A percentile compares a stretch with the other conserved stretches of the same genome.
Evolutionary conservation across 441 rosid genomes (phyloP).

Genomic region (Mallotus japonicus): DNA sequence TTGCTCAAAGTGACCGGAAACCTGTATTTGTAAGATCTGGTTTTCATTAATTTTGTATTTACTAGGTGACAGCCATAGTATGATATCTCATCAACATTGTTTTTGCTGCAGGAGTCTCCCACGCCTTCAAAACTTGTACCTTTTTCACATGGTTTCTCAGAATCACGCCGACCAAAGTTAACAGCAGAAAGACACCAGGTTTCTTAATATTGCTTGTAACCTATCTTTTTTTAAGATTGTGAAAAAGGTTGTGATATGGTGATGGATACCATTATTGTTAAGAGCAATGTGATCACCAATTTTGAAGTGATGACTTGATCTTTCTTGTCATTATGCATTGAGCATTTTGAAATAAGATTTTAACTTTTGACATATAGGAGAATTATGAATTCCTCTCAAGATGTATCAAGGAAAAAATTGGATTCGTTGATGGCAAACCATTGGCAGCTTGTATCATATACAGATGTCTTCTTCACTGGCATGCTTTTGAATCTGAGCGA

Average conservation of each 20-base stretch:
- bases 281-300: background rate
- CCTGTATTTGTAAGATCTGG: conserved; percentile 62
- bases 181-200: conserved; percentile 90
- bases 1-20: conserved; percentile 56
- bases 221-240: conserved; percentile 12
- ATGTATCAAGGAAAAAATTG: conserved; percentile 83
- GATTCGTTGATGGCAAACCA: conserved; percentile 81
- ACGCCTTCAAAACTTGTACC: conserved; percentile 86
- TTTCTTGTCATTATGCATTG: conserved; percentile 10
- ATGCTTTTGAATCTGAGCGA: conserved; percentile 90
- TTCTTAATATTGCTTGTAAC: conserved; percentile 26
- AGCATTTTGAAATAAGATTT: conserved; percentile 8
- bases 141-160: conserved; percentile 71
- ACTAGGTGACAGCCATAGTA: background rate
- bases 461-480: conserved; percentile 96
- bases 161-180: conserved; percentile 74
- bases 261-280: background rate
- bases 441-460: conserved; percentile 87
- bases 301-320: background rate
- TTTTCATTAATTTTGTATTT: conserved; percentile 15
- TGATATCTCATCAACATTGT: conserved; percentile 9
- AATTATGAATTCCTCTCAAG: conserved; percentile 81
- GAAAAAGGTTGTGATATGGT: conserved; percentile 6
- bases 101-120: conserved; percentile 73
- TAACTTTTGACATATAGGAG: conserved; percentile 52